These are phyloP conservation scores for Periconia digitata DNA, from an alignment of 2,329 filamentous ascomycete genomes.

Conservation along the genomic window DNA sequence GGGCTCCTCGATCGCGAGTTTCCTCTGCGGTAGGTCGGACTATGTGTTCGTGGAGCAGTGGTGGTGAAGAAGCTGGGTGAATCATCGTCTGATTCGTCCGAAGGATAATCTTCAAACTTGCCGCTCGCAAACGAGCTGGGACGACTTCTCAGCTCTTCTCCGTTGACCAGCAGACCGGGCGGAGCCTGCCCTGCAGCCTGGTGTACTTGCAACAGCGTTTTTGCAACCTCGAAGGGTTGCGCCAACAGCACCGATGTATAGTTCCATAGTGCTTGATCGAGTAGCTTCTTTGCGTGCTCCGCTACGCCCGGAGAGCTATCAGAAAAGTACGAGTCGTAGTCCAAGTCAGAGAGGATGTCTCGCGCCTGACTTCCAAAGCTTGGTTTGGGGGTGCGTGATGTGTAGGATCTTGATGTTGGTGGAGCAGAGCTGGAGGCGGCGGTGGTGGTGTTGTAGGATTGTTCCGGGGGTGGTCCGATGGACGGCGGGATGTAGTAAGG, in stretches of 20 bases:
- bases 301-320: slow-evolving; percentile 70
- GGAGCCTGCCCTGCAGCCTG: slow-evolving; percentile 45
- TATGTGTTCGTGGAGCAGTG: slow-evolving; percentile 57
- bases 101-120: slow-evolving; percentile 48
- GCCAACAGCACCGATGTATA: slow-evolving; percentile 87
- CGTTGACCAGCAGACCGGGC: slow-evolving; percentile 19
- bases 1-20: slow-evolving; percentile 43
- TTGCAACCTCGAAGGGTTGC: slow-evolving; percentile 96
- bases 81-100: slow-evolving; percentile 72
- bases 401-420: slow-evolving; percentile 9
- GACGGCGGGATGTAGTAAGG: slow-evolving; percentile 73
- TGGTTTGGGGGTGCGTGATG: slow-evolving; percentile 44
- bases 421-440: slow-evolving; percentile 31
- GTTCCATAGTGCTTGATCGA: slow-evolving; percentile 88
- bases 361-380: slow-evolving; percentile 68
- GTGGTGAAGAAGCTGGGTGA: slow-evolving; percentile 80
- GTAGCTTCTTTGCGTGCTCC: slow-evolving; percentile 71
- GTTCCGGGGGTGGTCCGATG: slow-evolving; percentile 59
- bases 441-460: slow-evolving; percentile 35
- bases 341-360: slow-evolving; percentile 84
- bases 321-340: slow-evolving; percentile 84
- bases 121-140: slow-evolving; percentile 37
- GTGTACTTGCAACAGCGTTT: slow-evolving; percentile 83
- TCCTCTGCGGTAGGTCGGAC: slow-evolving; percentile 31
- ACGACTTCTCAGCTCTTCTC: slow-evolving; percentile 27